These are phyloP conservation scores for Capsicum baccatum DNA, from an alignment of 257 asterid genomes.

Conservation along the genomic window DNA sequence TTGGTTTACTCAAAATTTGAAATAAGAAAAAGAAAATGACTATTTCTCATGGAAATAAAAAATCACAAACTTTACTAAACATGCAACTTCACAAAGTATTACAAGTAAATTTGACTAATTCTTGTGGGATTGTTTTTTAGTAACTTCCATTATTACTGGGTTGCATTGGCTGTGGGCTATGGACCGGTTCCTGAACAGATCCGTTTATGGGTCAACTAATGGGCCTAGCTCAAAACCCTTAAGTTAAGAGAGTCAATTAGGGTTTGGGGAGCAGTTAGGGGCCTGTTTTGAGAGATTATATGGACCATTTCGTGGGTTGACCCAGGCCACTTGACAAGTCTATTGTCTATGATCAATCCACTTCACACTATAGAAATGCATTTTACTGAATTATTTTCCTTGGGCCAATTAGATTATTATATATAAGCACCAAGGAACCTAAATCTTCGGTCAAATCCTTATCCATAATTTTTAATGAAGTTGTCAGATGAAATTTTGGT, in stretches of 20 bases:
- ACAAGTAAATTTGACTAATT: background rate
- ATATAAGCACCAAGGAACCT: background rate
- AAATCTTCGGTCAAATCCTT: background rate
- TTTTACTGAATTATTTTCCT: background rate
- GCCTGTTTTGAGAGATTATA: constrained; percentile 7
- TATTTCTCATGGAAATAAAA: background rate
- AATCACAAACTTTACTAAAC: background rate
- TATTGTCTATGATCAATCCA: background rate
- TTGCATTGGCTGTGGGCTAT: background rate
- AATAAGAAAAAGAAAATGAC: background rate
- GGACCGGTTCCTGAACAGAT: background rate
- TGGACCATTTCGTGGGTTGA: background rate
- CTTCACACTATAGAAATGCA: constrained; percentile 1
- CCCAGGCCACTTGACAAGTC: background rate
- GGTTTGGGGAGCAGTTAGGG: background rate
- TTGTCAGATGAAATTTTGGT: background rate
- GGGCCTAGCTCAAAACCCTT: background rate
- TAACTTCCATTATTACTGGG: background rate
- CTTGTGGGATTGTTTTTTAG: background rate
- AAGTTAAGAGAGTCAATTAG: background rate
- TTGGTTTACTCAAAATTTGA: background rate
- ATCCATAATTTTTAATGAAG: background rate
- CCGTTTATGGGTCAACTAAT: background rate
- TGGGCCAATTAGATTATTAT: background rate
- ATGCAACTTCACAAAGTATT: background rate